Evolutionary conservation across 1,284 basidiomycete genomes (phyloP), one percentile per base, ranked within the genome.

Genomic region (Fistulina hepatica): DNA sequence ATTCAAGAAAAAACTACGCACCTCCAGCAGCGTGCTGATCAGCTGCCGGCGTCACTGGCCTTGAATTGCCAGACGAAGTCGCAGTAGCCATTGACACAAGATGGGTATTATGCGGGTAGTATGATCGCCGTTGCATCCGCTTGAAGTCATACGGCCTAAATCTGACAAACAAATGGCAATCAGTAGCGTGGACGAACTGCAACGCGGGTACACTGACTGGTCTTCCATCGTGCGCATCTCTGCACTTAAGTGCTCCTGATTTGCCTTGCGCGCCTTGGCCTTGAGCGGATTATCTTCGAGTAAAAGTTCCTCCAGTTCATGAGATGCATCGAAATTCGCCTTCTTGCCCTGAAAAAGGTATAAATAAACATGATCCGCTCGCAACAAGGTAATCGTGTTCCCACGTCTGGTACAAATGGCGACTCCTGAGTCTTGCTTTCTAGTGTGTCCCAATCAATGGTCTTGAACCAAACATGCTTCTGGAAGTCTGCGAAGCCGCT

Each of bases 181-280:
- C 36, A 41, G 21, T 25, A 40, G 23, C 25, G n/a, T 15, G 9
- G 9, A 25, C 9, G 24, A 25, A 13, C 6, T n/a, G 34, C 33
- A 6, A 40, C 6, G 27, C 5, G 4, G 6, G 27, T 13, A 34
- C 17, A 71, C 85, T 49, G 52, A 94, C 90, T 95, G 90, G 56
- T 97, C 91, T 62, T 98, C 94, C 90, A 97, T 95, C 64, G 92
- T 82, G 40, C 86, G 67, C 84, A 94, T 90, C 59, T 97, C 94
- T 1, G 77, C 74, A 41, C 82, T 86, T 41, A 97, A 62, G 36
- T 78, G 78, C 46, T 97, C 92, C 44, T 92, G 83, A 44, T 85
- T 86, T 5, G 80, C 82, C 57, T 94, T 95, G 37, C 94, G 73
- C 47, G 88, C 83, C 52, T 90, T 83, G 10, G 94, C 92, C 58